These are phyloP conservation scores for Debaryomyces singareniensis DNA, from an alignment of 1,139 yeast species.

Conservation along the genomic window DNA sequence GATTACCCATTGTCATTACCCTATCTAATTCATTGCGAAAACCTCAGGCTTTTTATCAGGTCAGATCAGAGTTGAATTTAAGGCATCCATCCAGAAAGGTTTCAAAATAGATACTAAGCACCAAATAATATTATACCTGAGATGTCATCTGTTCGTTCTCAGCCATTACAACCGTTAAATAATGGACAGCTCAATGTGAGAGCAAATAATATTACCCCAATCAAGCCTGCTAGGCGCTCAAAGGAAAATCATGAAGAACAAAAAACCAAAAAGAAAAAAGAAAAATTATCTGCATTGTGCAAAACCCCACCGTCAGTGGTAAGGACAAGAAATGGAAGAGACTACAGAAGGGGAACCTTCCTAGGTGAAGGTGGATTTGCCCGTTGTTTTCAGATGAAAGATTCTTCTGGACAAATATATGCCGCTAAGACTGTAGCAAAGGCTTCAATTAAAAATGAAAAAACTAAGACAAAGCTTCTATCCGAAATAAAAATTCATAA, in stretches of 20 bases:
- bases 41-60: too few species aligned
- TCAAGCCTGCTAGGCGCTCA: constrained; percentile 27
- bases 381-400: constrained; percentile 94
- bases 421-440: constrained; percentile 99
- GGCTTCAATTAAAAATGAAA: constrained; percentile 84
- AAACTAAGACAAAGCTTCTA: constrained; percentile 80
- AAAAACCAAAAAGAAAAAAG: constrained; percentile 59
- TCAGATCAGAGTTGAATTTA: too few species aligned
- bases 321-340: constrained; percentile 79
- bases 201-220: constrained; percentile 34
- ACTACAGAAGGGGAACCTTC: constrained; percentile 84
- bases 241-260: constrained; percentile 20
- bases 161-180: constrained; percentile 44
- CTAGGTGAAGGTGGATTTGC: constrained; percentile 99
- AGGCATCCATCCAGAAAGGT: too few species aligned
- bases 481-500: constrained; percentile 96
- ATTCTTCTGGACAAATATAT: constrained; percentile 75
- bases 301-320: constrained; percentile 94
- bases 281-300: constrained; percentile 80
- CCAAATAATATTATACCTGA: neutral
- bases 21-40: too few species aligned
- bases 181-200: constrained; percentile 39
- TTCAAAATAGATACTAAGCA: neutral
- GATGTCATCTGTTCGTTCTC: constrained; percentile 35
- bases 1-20: too few species aligned